Evolutionary conservation across 1,284 basidiomycete genomes (phyloP).

Genomic region (Ganoderma leucocontextum): DNA sequence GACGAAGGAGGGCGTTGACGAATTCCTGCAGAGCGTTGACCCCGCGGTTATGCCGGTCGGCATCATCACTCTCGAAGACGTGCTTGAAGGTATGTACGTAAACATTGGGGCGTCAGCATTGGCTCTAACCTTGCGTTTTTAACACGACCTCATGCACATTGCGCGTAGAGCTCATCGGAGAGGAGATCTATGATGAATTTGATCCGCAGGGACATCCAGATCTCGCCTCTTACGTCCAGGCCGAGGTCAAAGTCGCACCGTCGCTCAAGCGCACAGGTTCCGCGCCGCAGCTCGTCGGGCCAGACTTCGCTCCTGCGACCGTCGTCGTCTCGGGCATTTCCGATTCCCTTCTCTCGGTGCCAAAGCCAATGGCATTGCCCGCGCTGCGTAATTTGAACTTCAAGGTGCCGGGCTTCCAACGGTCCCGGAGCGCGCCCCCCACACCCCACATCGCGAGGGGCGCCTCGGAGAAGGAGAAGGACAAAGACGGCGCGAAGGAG

Average conservation of each 20-base stretch:
- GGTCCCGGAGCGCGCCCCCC: constrained; percentile 67
- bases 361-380: constrained; percentile 54
- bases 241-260: constrained; percentile 31
- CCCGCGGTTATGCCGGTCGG: constrained; percentile 84
- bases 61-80: constrained; percentile 93
- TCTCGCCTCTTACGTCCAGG: constrained; percentile 60
- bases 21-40: constrained; percentile 81
- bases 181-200: constrained; percentile 92
- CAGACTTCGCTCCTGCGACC: constrained; percentile 26
- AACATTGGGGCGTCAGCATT: not conserved
- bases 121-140: not conserved
- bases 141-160: constrained; percentile 17
- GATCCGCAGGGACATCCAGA: constrained; percentile 68
- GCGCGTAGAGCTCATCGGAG: constrained; percentile 80
- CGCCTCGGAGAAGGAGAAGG: constrained; percentile 27
- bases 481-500: constrained; percentile 9
- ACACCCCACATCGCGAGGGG: constrained; percentile 46
- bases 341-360: constrained; percentile 26
- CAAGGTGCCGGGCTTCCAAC: constrained; percentile 36
- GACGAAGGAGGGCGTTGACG: constrained; percentile 71
- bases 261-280: constrained; percentile 41
- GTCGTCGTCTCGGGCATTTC: constrained; percentile 19
- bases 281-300: constrained; percentile 40
- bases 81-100: constrained; percentile 75
- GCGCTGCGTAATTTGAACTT: constrained; percentile 38